phyloP scores from a whole-genome alignment of 257 asterid genomes.

The Gentiana straminea region DNA sequence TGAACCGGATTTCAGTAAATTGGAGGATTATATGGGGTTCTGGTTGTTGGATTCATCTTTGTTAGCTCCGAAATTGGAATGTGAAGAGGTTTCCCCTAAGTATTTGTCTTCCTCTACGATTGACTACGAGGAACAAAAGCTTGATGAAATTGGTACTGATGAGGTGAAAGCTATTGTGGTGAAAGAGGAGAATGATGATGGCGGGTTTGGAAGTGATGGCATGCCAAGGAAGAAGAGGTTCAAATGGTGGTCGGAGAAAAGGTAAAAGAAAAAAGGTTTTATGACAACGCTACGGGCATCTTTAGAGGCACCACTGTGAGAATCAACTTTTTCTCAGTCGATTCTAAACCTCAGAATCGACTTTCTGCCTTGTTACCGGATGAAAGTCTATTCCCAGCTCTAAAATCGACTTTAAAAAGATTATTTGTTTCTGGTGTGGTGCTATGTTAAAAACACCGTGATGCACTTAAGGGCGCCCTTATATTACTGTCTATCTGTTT shows the following conservation, averaged over 20 bases:
- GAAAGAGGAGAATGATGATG: conserved; percentile 17
- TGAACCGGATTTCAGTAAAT: conserved; percentile 3
- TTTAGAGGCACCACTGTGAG: no score
- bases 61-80: conserved; percentile 13
- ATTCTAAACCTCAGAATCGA: no score
- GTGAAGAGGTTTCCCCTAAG: conserved; percentile 12
- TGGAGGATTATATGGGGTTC: conserved; percentile 15
- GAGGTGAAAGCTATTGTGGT: conserved; percentile 1
- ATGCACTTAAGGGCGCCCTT: no score
- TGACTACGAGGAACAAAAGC: conserved; percentile 10
- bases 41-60: conserved; percentile 11
- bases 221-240: conserved; percentile 10
- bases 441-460: no score
- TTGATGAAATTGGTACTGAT: conserved; percentile 8
- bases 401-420: no score
- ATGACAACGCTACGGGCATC: no score
- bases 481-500: no score
- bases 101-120: conserved; percentile 3
- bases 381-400: no score
- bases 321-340: no score
- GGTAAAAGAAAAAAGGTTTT: conserved; percentile 1
- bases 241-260: conserved; percentile 21
- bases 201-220: not conserved
- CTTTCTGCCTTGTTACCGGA: no score
- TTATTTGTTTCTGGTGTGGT: no score